These are phyloP conservation scores for Aspergillus viridinutans DNA, from an alignment of 2,329 filamentous ascomycete genomes.

Conservation along the genomic window DNA sequence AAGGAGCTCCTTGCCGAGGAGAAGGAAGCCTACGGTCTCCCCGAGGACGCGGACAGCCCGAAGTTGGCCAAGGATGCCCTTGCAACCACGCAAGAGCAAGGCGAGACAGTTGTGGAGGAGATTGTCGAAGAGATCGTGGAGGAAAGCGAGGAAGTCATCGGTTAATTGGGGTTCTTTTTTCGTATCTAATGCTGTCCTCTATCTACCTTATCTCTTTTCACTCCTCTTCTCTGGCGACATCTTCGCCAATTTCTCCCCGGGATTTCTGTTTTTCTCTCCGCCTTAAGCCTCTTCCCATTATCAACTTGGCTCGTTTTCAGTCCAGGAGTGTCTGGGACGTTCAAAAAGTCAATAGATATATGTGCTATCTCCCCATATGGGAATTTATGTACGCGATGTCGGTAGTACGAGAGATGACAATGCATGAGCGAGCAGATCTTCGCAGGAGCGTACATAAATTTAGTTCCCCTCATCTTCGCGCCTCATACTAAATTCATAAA, in stretches of 20 bases:
- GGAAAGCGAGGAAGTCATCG: conserved; percentile 75
- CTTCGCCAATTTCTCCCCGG: conserved; percentile 20
- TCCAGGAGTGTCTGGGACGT: conserved; percentile 14
- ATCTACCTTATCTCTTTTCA: conserved; percentile 23
- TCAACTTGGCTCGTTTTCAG: conserved; percentile 18
- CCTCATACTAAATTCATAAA: conserved; percentile 1
- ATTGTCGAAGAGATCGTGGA: conserved; percentile 78
- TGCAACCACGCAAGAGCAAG: conserved; percentile 59
- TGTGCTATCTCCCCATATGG: conserved; percentile 18
- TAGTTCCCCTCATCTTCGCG: neutral
- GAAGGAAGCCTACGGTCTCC: conserved; percentile 62
- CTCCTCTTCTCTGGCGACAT: conserved; percentile 28
- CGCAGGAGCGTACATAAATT: neutral
- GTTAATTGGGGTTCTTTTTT: conserved; percentile 28
- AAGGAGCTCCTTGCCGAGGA: conserved; percentile 70
- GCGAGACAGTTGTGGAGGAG: conserved; percentile 77
- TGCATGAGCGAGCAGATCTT: conserved; percentile 10
- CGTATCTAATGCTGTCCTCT: conserved; percentile 30
- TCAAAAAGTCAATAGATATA: conserved; percentile 25
- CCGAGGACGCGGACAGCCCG: conserved; percentile 60
- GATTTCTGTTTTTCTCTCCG: conserved; percentile 8
- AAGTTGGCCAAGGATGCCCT: conserved; percentile 50
- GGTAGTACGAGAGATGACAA: conserved; percentile 27
- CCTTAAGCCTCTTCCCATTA: conserved; percentile 15
- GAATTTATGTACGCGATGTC: conserved; percentile 18